A percentile compares a stretch with the other conserved stretches of the same genome.
These are phyloP conservation scores for Podaxis sp. DNA, from an alignment of 768 basidiomycete species.

Conservation along the genomic window DNA sequence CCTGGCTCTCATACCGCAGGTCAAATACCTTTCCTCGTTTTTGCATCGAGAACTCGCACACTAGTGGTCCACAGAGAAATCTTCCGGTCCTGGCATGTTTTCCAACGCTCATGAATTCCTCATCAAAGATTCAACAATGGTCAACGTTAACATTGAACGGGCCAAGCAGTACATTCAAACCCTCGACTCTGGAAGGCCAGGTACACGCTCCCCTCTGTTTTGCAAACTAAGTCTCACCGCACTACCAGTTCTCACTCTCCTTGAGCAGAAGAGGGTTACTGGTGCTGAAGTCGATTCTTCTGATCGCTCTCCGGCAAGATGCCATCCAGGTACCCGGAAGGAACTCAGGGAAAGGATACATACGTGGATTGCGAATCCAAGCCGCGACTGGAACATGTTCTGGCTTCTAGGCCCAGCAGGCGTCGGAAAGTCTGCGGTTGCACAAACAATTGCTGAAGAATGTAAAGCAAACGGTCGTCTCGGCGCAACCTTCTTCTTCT, in stretches of 20 bases:
- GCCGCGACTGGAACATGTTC: background rate
- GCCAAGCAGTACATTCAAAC: too few species aligned
- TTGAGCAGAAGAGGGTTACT: background rate
- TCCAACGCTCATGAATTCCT: too few species aligned
- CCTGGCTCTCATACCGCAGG: too few species aligned
- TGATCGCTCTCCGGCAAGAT: background rate
- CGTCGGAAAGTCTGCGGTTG: conserved; percentile 10
- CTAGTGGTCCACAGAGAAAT: too few species aligned
- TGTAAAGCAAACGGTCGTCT: background rate
- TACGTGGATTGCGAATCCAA: background rate
- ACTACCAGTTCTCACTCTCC: background rate
- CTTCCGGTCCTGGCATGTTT: too few species aligned
- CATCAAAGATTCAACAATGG: too few species aligned
- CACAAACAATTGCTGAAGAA: conserved; percentile 3
- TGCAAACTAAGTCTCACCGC: background rate
- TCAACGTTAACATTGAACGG: too few species aligned
- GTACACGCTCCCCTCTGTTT: too few species aligned
- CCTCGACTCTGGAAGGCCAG: too few species aligned
- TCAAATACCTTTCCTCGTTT: too few species aligned
- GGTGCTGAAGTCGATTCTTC: background rate
- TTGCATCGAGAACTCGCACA: too few species aligned
- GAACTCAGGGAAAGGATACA: background rate
- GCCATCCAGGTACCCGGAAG: background rate
- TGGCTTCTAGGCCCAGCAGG: conserved; percentile 12
- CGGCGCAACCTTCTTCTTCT: conserved; percentile 11